Base-by-base conservation (phyloP, 1,139 yeast species). In the Kurtzmaniella natalensis region DNA sequence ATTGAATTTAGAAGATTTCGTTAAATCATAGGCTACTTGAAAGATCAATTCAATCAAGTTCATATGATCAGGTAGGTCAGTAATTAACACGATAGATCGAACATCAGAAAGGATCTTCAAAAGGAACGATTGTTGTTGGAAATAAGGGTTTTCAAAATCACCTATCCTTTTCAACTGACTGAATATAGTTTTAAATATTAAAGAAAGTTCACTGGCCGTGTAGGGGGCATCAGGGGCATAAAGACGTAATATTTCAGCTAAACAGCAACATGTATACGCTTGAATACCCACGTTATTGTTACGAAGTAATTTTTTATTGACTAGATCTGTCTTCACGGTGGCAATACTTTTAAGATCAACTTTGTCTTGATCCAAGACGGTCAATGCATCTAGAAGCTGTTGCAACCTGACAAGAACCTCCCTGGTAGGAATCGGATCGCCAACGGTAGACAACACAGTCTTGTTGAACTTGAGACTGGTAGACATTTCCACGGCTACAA, bases 191-290 rank as follows among this genome's bases (percentile, higher is more conserved):
- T 65, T 71, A 59, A 83, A 82, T n/a, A 81, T 67, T 19, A 70
- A 77, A 1, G 78, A 63, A 21, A 88, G 60, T 43, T 83, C 81
- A 1, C 61, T 45, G 23, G 78, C 78, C 2, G 85, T 77, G 55
- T 73, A 88, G 5, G 97, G 96, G 4, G 96, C 95, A 55, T 88
- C 86, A 0, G 96, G 96, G 0, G 96, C 96, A 51, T 71, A 81
- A 8, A 88, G 58, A 39, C 95, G 69, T 28, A 89, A 58, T 10
- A 89, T 64, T 53, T 88, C 95, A 3, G 89, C 72, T 8, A 88
- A 46, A 41, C 94, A 79, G 49, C 95, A 82, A 13, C 94, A 80
- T 2, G 74, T 72, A 40, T 70, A 76, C 0, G 89, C 79, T 44
- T 80, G 83, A 3, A 88, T 79, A 3, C 94, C 94, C 3, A 57